Evolutionary conservation across 306 rosid genomes (phyloP).

Genomic region (Nissolia schottii): DNA sequence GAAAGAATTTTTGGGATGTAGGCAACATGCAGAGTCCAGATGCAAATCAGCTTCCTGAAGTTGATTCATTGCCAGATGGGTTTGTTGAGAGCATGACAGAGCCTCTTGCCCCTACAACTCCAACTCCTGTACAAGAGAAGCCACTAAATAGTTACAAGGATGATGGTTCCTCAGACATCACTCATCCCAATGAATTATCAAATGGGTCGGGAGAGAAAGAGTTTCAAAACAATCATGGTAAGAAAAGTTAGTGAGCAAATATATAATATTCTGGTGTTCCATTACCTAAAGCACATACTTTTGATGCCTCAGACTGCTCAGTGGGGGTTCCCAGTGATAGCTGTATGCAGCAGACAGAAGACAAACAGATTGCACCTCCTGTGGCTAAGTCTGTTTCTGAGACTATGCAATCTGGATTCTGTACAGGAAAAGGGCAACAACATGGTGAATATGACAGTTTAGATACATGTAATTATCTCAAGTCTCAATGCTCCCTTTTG

Average conservation of each 20-base stretch:
- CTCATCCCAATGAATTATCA: slow-evolving; percentile 31
- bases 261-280: slow-evolving; percentile 42
- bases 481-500: slow-evolving; percentile 13
- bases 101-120: slow-evolving; percentile 62
- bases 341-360: slow-evolving; percentile 44
- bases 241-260: slow-evolving; percentile 31
- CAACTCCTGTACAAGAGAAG: slow-evolving; percentile 55
- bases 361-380: slow-evolving; percentile 13
- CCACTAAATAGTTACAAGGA: slow-evolving; percentile 38
- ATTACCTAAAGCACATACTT: slow-evolving; percentile 41
- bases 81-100: slow-evolving; percentile 78
- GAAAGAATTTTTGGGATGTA: slow-evolving; percentile 30
- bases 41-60: slow-evolving; percentile 89
- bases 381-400: slow-evolving; percentile 36
- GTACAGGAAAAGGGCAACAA: slow-evolving; percentile 46
- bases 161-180: slow-evolving; percentile 27
- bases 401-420: slow-evolving; percentile 31
- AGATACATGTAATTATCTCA: slow-evolving; percentile 49
- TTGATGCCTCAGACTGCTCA: slow-evolving; percentile 40
- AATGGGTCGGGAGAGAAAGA: slow-evolving; percentile 36
- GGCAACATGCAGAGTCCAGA: slow-evolving; percentile 72
- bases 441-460: slow-evolving; percentile 48
- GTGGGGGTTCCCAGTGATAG: slow-evolving; percentile 32
- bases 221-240: slow-evolving; percentile 40
- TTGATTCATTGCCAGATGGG: slow-evolving; percentile 84